Base-by-base conservation (phyloP, 495 filamentous ascomycete genomes). In the Chlorociboria aeruginascens region DNA sequence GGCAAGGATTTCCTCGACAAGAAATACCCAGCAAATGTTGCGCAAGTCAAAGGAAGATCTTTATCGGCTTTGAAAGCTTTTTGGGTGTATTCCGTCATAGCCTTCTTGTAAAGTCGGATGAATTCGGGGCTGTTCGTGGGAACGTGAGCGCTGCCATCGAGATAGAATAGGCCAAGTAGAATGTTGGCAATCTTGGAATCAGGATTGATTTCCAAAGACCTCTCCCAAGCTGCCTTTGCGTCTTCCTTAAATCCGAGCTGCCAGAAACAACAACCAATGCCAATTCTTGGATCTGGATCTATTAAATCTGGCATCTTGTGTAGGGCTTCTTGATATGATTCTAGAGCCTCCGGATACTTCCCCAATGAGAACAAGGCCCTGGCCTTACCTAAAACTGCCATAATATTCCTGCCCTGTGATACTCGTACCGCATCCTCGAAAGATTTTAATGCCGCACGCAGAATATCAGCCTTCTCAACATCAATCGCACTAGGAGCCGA, bases 51-150 rank as follows among this genome's bases (percentile, higher is more conserved):
- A 0, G 92, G 90, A 39, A 87, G 81, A 62, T 89, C 82, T 67
- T 90, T 93, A 64, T 97, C 89, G n/a, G 89, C 60, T 63, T 96
- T 95, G 69, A 94, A 95, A 2, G 92, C 83, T 48, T 85, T 87
- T 57, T 94, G 88, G 0, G 86, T 95, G 63, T 92, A 95, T 52
- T 89, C 78, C 0, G 78, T 89, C 81, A 97, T 95, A 31, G 90
- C 89, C 58, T 87, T 84, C 64, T 87, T 93, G 69, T 95, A 95
- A 16, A 89, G 65, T 25, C 70, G 70, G 25, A 81, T 77, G 56
- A 96, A 97, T 44, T 79, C 76, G 0, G 86, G 83, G 41, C 71
- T 70, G 41, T 79, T 82, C n/a, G 80, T 85, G 2, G 81, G 71
- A 55, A 86, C 79, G 43, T 83, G 83, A 29, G 84, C 80, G 59